Percentiles rank a stretch among this genome's conserved stretches.
phyloP scores from a whole-genome alignment of 1,284 basidiomycete species.

The Austropuccinia psidii region DNA sequence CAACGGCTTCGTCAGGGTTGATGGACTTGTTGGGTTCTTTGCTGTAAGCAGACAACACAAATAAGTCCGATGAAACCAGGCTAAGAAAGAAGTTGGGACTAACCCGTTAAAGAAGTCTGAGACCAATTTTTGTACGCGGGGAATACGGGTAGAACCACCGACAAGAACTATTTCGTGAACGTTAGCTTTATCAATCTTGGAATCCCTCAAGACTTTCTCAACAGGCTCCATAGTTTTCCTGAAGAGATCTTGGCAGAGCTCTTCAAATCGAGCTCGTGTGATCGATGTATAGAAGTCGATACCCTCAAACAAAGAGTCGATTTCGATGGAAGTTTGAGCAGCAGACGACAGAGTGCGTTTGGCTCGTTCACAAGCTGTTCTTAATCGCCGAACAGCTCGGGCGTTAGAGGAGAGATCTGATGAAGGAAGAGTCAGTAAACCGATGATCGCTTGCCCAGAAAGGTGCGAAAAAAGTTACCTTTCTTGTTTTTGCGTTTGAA shows the following conservation, averaged over 20 bases:
- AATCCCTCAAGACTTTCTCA: constrained; percentile 95
- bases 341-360: constrained; percentile 97
- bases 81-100: neutral
- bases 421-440: constrained; percentile 37
- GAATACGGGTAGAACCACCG: constrained; percentile 97
- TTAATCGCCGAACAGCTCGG: constrained; percentile 92
- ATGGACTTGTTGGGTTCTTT: constrained; percentile 57
- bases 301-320: constrained; percentile 95
- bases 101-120: constrained; percentile 94
- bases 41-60: constrained; percentile 44
- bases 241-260: constrained; percentile 96
- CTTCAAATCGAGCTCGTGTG: constrained; percentile 98
- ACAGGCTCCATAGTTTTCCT: constrained; percentile 93
- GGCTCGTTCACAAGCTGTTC: constrained; percentile 96
- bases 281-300: constrained; percentile 98
- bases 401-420: constrained; percentile 80
- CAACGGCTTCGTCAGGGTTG: constrained; percentile 99
- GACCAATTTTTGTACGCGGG: constrained; percentile 93
- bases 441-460: too few species aligned
- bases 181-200: constrained; percentile 91
- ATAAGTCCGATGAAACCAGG: neutral
- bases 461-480: constrained; percentile 52
- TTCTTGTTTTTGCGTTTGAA: constrained; percentile 99
- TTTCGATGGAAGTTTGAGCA: constrained; percentile 93
- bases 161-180: constrained; percentile 97